Evolutionary conservation across 2,329 filamentous ascomycete species (phyloP), one percentile per base, ranked within the genome.

Genomic region (Trichoderma endophyticum): DNA sequence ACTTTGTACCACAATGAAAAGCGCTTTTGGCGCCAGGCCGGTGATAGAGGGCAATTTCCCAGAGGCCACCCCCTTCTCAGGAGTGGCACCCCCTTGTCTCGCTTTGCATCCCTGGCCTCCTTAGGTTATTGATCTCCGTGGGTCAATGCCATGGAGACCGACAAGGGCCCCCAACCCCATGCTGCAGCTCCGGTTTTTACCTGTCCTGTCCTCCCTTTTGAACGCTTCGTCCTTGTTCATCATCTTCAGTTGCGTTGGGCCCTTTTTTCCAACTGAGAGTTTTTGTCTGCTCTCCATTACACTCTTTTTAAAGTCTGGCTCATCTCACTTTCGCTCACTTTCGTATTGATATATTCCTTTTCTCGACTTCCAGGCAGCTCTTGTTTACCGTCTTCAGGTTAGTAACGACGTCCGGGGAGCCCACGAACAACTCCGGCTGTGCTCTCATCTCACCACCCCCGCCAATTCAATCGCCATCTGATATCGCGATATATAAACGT

Each of bases 211-310:
- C 69, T 57, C 60, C 71, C 70, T 63, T 66, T 76, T 66, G 67
- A 59, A 59, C 71, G 71, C 65, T 67, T 70, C 68, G 74, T 65
- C 76, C 70, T 75, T 74, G 73, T 73, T 76, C 74, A 73, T 79
- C 75, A 73, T 78, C 74, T 74, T 77, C 73, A 70, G 75, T 78
- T 76, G 76, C 75, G 78, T 78, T 79, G 76, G 76, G 77, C 81
- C 77, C 78, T 81, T 83, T 70, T 60, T 51, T 69, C 84, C 85
- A 87, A 87, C 84, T 83, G 86, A 86, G 86, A 84, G 84, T 82
- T 75, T 75, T 76, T 76, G 74, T 77, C 34, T 70, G 75, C 85
- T 87, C 86, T 87, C 86, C 84, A 84, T 77, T 83, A 88, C 86
- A 82, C 85, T 88, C 86, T 76, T 88, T 87, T 85, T 59, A 62